A percentile compares a stretch with the other conserved stretches of the same genome.
phyloP scores from a whole-genome alignment of 2,329 filamentous ascomycete genomes.

The Colletotrichum karsti region DNA sequence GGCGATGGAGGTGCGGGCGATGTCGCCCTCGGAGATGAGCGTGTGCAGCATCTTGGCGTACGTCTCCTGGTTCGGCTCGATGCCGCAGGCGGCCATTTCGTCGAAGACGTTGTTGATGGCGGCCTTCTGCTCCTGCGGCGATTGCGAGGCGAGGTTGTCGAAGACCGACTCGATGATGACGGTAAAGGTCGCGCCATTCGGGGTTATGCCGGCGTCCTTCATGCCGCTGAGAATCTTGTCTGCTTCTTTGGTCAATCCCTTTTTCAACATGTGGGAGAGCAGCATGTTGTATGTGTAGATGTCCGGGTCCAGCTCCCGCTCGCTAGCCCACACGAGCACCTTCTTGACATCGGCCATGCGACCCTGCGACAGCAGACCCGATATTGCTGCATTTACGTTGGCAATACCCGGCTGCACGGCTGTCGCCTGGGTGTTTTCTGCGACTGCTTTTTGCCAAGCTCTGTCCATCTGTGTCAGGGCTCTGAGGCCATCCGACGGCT shows the following conservation, averaged over 20 bases:
- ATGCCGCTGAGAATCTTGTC: constrained; percentile 66
- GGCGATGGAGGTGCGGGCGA: constrained; percentile 59
- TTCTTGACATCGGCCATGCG: constrained; percentile 58
- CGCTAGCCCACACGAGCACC: constrained; percentile 67
- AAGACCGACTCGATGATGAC: constrained; percentile 72
- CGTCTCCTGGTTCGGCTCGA: constrained; percentile 67
- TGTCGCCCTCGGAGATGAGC: constrained; percentile 57
- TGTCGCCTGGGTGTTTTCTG: constrained; percentile 33
- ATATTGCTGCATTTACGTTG: constrained; percentile 75
- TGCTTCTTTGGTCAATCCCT: constrained; percentile 56
- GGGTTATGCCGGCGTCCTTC: constrained; percentile 60
- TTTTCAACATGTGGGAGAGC: constrained; percentile 66
- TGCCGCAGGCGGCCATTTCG: constrained; percentile 64
- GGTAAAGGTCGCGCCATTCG: constrained; percentile 77
- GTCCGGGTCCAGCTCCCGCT: constrained; percentile 63
- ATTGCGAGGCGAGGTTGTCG: constrained; percentile 46
- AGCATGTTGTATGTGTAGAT: constrained; percentile 74
- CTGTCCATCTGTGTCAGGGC: constrained; percentile 73
- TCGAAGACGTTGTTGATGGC: constrained; percentile 63
- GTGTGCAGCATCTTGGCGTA: constrained; percentile 77
- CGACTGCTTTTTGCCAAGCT: constrained; percentile 59
- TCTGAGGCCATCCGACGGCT: constrained; percentile 63
- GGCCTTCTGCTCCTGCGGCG: constrained; percentile 57
- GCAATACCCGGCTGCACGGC: constrained; percentile 68
- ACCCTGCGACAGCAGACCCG: constrained; percentile 63